These are phyloP conservation scores for Cytospora mali DNA, from an alignment of 2,329 filamentous ascomycete genomes.

Conservation along the genomic window DNA sequence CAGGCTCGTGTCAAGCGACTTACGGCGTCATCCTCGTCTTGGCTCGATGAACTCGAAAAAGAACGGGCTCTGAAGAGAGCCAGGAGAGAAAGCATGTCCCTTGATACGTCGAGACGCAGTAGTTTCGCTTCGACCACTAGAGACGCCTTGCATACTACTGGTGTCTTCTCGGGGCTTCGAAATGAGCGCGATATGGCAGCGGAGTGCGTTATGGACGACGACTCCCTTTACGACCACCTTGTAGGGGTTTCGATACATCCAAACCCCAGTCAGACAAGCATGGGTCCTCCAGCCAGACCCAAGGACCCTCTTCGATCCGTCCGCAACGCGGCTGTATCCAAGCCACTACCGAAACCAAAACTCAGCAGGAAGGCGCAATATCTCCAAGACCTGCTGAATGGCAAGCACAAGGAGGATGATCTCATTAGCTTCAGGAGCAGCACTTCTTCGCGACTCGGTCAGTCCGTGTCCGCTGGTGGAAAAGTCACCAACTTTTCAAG, in stretches of 20 bases:
- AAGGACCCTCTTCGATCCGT: slow-evolving; percentile 28
- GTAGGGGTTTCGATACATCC: slow-evolving; percentile 27
- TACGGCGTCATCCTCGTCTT: slow-evolving; percentile 22
- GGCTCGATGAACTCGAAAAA: slow-evolving; percentile 28
- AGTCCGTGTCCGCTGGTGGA: slow-evolving; percentile 17
- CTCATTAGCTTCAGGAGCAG: slow-evolving; percentile 28
- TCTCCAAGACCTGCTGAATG: slow-evolving; percentile 22
- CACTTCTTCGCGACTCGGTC: slow-evolving; percentile 26
- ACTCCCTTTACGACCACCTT: slow-evolving; percentile 26
- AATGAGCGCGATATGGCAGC: slow-evolving; percentile 42
- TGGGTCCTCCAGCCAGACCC: slow-evolving; percentile 27
- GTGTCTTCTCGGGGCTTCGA: slow-evolving; percentile 45
- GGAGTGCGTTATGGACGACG: slow-evolving; percentile 40
- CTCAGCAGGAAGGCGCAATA: slow-evolving; percentile 26
- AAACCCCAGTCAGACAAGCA: slow-evolving; percentile 20
- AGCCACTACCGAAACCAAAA: slow-evolving; percentile 19
- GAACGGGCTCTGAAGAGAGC: slow-evolving; percentile 36
- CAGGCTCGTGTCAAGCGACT: slow-evolving; percentile 34
- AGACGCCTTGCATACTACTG: slow-evolving; percentile 45
- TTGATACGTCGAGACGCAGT: slow-evolving; percentile 37
- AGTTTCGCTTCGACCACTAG: slow-evolving; percentile 35
- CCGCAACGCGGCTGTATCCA: slow-evolving; percentile 22
- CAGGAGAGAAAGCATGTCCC: slow-evolving; percentile 31
- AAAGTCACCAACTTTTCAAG: slow-evolving; percentile 28
- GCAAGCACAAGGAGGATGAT: slow-evolving; percentile 27